Conservation (phyloP, 2,329 filamentous ascomycete genomes). For the Curvularia sp. region DNA sequence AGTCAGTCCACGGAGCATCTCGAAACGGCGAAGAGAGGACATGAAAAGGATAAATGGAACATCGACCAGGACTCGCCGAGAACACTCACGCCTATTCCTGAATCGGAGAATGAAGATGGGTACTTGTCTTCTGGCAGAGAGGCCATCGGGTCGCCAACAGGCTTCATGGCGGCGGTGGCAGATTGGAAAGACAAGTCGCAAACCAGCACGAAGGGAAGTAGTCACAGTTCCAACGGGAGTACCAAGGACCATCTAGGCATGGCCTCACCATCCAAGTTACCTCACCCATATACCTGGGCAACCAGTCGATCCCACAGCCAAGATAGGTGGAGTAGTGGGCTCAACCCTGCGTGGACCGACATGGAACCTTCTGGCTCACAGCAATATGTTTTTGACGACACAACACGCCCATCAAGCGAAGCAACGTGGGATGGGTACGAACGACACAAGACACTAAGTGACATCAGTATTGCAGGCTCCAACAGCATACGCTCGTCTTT, state of each 20-base stretch:
- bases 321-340: constrained; percentile 2
- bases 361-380: constrained; percentile 1
- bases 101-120: constrained; percentile 23
- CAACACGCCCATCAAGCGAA: constrained; percentile 4
- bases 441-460: constrained; percentile 26
- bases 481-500: constrained; percentile 19
- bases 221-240: neutral
- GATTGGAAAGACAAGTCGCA: constrained; percentile 1
- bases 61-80: neutral
- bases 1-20: neutral
- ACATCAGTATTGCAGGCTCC: constrained; percentile 26
- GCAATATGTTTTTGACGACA: neutral
- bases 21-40: neutral
- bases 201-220: neutral
- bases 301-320: neutral
- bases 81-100: constrained; percentile 17
- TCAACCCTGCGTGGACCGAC: constrained; percentile 6
- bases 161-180: constrained; percentile 25
- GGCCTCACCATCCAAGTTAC: neutral
- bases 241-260: neutral
- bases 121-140: constrained; percentile 2
- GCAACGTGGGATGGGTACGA: constrained; percentile 34
- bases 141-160: constrained; percentile 23
- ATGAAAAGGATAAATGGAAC: constrained; percentile 1
- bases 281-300: constrained; percentile 16